Conservation (phyloP, 169 alveolate species). For the Cryptosporidium ubiquitum region DNA sequence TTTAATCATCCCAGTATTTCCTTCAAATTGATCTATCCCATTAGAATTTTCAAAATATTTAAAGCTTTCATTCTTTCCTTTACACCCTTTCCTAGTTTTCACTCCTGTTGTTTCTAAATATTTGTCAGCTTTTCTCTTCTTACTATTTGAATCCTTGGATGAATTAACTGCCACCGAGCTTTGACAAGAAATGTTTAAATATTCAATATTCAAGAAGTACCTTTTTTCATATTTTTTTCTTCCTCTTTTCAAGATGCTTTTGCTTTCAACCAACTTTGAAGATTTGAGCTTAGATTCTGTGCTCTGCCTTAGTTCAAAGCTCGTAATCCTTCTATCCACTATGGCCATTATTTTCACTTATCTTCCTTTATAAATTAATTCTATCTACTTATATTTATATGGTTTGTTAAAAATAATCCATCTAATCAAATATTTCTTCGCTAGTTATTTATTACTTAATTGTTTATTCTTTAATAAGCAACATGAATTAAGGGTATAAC, state of each 20-base stretch:
- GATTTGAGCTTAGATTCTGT: slow-evolving; percentile 12
- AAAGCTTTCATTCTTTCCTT: background rate
- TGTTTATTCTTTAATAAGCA: too few species aligned
- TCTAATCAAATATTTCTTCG: too few species aligned
- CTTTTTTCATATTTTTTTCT: slow-evolving; percentile 31
- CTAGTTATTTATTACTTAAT: background rate
- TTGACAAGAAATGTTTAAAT: background rate
- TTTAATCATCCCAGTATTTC: background rate
- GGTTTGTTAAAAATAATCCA: background rate
- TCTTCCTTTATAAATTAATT: too few species aligned
- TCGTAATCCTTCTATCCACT: slow-evolving; percentile 23
- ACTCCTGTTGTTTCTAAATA: background rate
- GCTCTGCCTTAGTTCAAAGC: slow-evolving; percentile 23
- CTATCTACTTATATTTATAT: background rate
- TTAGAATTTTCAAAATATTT: background rate
- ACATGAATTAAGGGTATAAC: background rate
- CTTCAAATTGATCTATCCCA: background rate
- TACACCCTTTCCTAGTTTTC: background rate
- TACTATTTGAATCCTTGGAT: background rate
- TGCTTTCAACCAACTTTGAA: slow-evolving; percentile 11
- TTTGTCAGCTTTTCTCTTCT: background rate
- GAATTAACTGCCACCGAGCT: background rate
- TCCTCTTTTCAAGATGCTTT: background rate
- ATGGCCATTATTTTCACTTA: background rate
- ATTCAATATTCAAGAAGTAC: slow-evolving; percentile 8